Base-by-base conservation (phyloP, 176 grass and related monocot genomes). In the Phoenix dactylifera region DNA sequence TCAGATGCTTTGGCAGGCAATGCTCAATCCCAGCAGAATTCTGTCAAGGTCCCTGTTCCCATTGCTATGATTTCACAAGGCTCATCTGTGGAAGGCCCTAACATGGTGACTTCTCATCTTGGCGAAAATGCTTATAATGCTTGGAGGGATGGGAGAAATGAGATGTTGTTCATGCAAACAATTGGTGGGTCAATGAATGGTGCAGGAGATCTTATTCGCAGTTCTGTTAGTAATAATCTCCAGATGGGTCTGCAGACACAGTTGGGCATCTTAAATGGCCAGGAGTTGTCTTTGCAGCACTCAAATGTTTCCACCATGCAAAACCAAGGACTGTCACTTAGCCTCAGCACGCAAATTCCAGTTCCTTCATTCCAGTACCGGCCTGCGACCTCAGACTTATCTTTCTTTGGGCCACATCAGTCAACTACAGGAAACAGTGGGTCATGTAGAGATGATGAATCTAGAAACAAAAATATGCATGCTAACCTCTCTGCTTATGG, bases 281-380 rank as follows among this genome's bases (percentile, higher is more conserved):
- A 75, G 44, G 50, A 24, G 23, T 50, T 59, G 22, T 58, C 68
- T 59, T 70, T 49, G 35, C 68, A 59, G 44, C 68, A 51, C 12
- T 48, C 66, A 57, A 26, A 50, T 63, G 65, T 70, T 12, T 64
- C 86, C 29, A 19, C 54, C 0, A 54, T 63, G 57, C 83, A 48
- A n/a, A 69, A 67, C 51, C 92, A 97, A 55, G 81, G 92, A 17
- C 65, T 97, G 25, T 97, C 87, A 16, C 83, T 91, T 25, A 91
- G 92, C 70, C 83, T 97, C 7, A 63, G 87, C 54, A 61, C 75
- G 29, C 92, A 97, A n/a, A 80, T 97, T 54, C 78, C 87, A 6
- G 55, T 88, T 53, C 80, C 92, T 22, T 72, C 82, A 4, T 87
- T 91, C 65, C 92, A 91, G 78, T 97, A 88, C 54, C 69, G 62